A percentile compares a stretch with the other conserved stretches of the same genome.
phyloP scores from a whole-genome alignment of 2,329 filamentous ascomycete species.

The Colletotrichum lindemuthianum region DNA sequence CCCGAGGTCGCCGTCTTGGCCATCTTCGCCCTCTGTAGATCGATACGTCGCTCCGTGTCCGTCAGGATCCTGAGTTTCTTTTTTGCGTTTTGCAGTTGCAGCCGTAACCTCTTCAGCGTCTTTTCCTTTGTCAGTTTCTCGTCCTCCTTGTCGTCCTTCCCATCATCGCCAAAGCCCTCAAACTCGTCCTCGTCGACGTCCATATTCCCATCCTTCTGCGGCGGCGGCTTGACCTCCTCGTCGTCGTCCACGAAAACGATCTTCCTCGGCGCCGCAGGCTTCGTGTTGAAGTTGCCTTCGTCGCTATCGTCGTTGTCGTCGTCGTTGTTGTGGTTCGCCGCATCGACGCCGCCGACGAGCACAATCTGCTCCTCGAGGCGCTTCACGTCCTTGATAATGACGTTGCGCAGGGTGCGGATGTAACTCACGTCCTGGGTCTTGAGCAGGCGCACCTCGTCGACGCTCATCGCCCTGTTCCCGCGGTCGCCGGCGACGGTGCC shows the following conservation, averaged over 20 bases:
- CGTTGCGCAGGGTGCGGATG: constrained; percentile 69
- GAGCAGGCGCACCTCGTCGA: constrained; percentile 69
- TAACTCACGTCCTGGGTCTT: constrained; percentile 78
- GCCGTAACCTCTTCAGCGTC: constrained; percentile 55
- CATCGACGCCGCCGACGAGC: constrained; percentile 47
- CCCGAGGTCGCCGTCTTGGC: constrained; percentile 71
- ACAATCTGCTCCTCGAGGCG: constrained; percentile 64
- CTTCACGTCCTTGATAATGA: constrained; percentile 66
- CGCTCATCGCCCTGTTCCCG: constrained; percentile 63
- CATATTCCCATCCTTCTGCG: constrained; percentile 44
- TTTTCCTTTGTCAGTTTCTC: constrained; percentile 53
- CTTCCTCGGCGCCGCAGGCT: constrained; percentile 52
- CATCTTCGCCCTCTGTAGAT: constrained; percentile 70
- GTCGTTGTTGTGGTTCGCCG: constrained; percentile 50
- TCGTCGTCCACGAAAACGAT: constrained; percentile 62
- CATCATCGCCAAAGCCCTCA: constrained; percentile 37
- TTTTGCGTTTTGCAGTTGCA: constrained; percentile 60
- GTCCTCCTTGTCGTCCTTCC: constrained; percentile 41
- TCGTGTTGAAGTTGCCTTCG: constrained; percentile 42
- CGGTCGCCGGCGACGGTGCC: constrained; percentile 68
- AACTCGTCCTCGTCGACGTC: constrained; percentile 40
- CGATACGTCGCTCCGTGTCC: constrained; percentile 66
- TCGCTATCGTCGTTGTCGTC: constrained; percentile 46
- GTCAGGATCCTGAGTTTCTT: constrained; percentile 65
- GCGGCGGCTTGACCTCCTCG: constrained; percentile 47